phyloP scores from a whole-genome alignment of 306 rosid genomes.

The Pueraria montana region DNA sequence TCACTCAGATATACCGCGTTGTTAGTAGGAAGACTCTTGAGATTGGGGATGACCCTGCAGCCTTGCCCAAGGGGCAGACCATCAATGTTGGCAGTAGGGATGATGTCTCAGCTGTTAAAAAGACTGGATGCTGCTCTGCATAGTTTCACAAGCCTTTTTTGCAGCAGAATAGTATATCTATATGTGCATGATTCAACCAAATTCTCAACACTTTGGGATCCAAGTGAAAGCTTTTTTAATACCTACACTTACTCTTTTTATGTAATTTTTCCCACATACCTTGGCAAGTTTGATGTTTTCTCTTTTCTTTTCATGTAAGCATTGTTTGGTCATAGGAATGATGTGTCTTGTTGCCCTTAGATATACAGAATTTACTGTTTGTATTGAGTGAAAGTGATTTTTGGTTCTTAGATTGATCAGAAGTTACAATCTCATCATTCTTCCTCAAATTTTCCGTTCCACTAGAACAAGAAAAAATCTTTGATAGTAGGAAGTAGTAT shows the following conservation, averaged over 20 bases:
- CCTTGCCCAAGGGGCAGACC: constrained; percentile 84
- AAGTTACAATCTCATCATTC: constrained; percentile 24
- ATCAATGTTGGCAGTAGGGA: constrained; percentile 75
- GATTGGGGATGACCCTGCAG: constrained; percentile 80
- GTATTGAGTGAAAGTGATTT: constrained; percentile 34
- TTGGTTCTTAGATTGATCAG: constrained; percentile 25
- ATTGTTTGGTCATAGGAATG: constrained; percentile 53
- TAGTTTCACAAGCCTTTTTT: constrained; percentile 51
- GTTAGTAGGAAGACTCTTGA: constrained; percentile 85
- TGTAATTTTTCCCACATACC: constrained; percentile 39
- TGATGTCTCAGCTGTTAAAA: constrained; percentile 82
- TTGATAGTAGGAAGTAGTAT: neutral
- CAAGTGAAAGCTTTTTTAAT: constrained; percentile 7
- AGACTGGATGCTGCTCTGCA: constrained; percentile 78
- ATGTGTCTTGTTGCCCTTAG: constrained; percentile 42
- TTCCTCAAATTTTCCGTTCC: constrained; percentile 12
- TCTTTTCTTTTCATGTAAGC: neutral
- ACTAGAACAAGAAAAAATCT: neutral
- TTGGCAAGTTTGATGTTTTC: constrained; percentile 30
- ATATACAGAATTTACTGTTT: constrained; percentile 33
- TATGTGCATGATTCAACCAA: constrained; percentile 37
- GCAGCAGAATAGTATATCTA: constrained; percentile 7
- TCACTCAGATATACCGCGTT: constrained; percentile 75
- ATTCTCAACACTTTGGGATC: constrained; percentile 36
- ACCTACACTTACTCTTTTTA: constrained; percentile 22